These are phyloP conservation scores for Barnettozyma hawaiiensis DNA, from an alignment of 1,139 yeast species.

Conservation along the genomic window DNA sequence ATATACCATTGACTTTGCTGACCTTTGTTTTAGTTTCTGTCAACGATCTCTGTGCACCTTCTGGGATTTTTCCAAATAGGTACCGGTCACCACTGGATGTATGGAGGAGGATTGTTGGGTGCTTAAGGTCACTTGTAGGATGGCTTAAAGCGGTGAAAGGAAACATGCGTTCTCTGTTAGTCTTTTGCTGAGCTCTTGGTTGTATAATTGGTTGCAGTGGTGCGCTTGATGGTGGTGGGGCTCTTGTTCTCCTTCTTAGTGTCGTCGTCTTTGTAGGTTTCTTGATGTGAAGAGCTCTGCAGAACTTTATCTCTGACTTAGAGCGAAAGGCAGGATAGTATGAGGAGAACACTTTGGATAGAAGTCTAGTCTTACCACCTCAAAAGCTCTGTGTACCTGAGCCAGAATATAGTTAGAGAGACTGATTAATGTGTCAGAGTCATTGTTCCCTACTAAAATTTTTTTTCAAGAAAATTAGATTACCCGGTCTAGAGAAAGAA, in stretches of 20 bases:
- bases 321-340: slow-evolving; percentile 1
- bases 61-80: slow-evolving; percentile 76
- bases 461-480: not conserved
- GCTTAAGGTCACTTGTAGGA: slow-evolving; percentile 53
- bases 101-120: slow-evolving; percentile 54
- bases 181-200: not conserved
- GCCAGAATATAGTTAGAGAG: too few relatives aligned
- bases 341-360: slow-evolving; percentile 7
- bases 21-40: slow-evolving; percentile 50
- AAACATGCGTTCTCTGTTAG: slow-evolving; percentile 27
- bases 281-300: slow-evolving; percentile 10
- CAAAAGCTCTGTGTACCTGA: too few relatives aligned
- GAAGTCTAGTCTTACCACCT: too few relatives aligned
- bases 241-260: not conserved
- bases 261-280: not conserved
- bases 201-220: not conserved
- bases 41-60: slow-evolving; percentile 75
- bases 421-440: slow-evolving; percentile 4
- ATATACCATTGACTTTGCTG: slow-evolving; percentile 55
- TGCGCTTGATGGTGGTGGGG: too few relatives aligned
- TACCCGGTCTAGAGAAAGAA: not conserved
- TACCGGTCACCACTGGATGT: slow-evolving; percentile 51
- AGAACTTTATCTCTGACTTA: slow-evolving; percentile 14
- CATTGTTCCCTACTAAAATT: slow-evolving; percentile 3
- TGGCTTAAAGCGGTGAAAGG: slow-evolving; percentile 40